Percentiles rank a stretch among this genome's conserved stretches.
Conservation (phyloP, 139 green algal genomes). For the Nannochloris sp. region DNA sequence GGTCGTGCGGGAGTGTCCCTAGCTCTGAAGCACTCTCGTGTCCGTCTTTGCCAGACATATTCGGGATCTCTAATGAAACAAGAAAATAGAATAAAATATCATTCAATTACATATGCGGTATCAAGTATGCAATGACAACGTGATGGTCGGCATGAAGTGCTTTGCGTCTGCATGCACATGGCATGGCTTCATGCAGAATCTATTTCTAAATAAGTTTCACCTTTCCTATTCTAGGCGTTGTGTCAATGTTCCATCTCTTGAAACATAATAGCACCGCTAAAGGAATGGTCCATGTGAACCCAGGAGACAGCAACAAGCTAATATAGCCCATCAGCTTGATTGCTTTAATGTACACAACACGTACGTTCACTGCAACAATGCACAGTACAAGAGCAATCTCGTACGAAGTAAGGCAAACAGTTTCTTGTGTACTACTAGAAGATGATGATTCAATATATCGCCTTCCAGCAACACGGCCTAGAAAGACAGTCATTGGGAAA, state of each 20-base stretch:
- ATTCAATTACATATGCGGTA: no score
- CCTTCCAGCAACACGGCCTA: conserved; percentile 26
- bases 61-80: no score
- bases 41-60: no score
- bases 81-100: no score
- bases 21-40: no score
- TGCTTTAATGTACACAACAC: conserved; percentile 10
- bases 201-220: background rate
- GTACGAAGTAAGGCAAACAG: background rate
- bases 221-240: background rate
- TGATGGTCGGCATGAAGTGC: no score
- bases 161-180: no score
- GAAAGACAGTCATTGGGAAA: conserved; percentile 39
- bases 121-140: no score
- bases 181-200: no score
- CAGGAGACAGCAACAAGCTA: conserved; percentile 19
- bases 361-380: conserved; percentile 4
- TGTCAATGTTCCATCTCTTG: background rate
- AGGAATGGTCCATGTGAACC: conserved; percentile 29
- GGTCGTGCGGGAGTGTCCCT: no score
- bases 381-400: background rate
- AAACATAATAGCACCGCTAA: conserved; percentile 18
- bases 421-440: no score
- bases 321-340: conserved; percentile 4
- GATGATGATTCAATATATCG: background rate